These are phyloP conservation scores for Austroboletus novae-zelandiae DNA, from an alignment of 1,284 basidiomycete species.

Conservation along the genomic window DNA sequence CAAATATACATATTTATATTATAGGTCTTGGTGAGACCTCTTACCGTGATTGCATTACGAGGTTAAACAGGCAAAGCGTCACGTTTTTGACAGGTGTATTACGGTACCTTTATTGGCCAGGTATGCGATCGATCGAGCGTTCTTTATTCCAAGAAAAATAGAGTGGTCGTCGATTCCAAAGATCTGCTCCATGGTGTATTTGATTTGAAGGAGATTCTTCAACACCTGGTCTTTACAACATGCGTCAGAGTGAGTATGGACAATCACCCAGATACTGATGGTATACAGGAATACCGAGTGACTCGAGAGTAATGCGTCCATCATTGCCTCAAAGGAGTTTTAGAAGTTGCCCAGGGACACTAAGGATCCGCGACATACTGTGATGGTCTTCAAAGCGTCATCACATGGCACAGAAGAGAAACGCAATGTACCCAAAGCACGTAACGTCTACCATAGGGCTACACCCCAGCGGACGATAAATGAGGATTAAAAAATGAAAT, in stretches of 20 bases:
- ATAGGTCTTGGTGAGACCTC: conserved; percentile 16
- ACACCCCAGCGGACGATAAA: too few relatives aligned
- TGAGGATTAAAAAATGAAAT: too few relatives aligned
- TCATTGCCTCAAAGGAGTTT: conserved; percentile 22
- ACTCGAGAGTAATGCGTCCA: conserved; percentile 22
- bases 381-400: conserved; percentile 21
- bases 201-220: conserved; percentile 3
- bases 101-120: conserved; percentile 29
- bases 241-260: neutral
- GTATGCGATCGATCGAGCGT: conserved; percentile 31
- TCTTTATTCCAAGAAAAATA: conserved; percentile 26
- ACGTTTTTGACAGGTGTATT: conserved; percentile 11
- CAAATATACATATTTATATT: too few relatives aligned
- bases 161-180: conserved; percentile 26
- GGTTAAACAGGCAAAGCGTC: neutral
- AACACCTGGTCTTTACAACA: neutral
- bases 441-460: too few relatives aligned
- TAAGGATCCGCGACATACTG: conserved; percentile 31
- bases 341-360: conserved; percentile 19
- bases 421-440: too few relatives aligned
- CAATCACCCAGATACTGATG: neutral
- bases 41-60: neutral
- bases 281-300: conserved; percentile 23
- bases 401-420: too few relatives aligned
- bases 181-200: conserved; percentile 27